Evolutionary conservation across 305 asterid genomes (phyloP).

Genomic region (Fraxinus ornus): DNA sequence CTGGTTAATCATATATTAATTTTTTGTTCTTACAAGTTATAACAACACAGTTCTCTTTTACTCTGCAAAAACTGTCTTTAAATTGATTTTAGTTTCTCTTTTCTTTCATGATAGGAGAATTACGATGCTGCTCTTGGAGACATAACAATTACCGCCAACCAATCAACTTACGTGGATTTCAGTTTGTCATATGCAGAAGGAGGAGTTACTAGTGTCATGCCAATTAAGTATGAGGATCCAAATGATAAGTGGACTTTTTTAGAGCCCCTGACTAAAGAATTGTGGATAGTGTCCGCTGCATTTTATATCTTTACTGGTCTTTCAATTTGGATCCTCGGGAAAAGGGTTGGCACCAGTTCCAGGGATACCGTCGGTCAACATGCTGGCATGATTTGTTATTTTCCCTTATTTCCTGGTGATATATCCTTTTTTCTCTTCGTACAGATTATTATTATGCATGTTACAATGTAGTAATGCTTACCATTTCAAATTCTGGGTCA

Average conservation of each 20-base stretch:
- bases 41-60: neutral
- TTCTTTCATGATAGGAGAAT: conserved; percentile 18
- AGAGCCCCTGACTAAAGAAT: conserved; percentile 34
- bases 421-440: neutral
- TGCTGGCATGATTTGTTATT: conserved; percentile 33
- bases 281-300: conserved; percentile 28
- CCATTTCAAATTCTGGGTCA: neutral
- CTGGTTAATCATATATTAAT: neutral
- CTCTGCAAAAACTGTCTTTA: neutral
- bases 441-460: neutral
- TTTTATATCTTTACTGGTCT: neutral
- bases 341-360: neutral
- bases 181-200: conserved; percentile 44
- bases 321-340: conserved; percentile 30
- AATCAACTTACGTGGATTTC: conserved; percentile 37
- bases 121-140: conserved; percentile 44
- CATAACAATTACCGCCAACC: conserved; percentile 36
- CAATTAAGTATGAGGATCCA: conserved; percentile 24
- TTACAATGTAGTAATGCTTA: neutral
- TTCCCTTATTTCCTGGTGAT: neutral
- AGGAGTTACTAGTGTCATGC: conserved; percentile 36
- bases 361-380: conserved; percentile 25
- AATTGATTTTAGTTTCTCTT: neutral
- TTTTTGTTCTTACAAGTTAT: neutral
- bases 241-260: conserved; percentile 25